These are phyloP conservation scores for Globisporangium nunn DNA, from an alignment of 352 stramenopile species.

Conservation along the genomic window DNA sequence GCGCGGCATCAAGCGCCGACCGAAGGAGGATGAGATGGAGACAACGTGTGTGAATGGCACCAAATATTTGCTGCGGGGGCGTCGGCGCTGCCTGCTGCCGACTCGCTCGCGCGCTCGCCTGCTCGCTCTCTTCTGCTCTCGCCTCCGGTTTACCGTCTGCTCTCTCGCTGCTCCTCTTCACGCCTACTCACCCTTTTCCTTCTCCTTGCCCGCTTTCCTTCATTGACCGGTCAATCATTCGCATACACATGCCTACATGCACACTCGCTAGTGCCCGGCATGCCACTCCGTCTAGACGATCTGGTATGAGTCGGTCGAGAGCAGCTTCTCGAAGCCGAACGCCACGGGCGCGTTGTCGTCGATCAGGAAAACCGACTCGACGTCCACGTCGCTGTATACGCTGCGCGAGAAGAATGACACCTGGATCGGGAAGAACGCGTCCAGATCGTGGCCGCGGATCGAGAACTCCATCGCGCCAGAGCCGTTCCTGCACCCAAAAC, in stretches of 20 bases:
- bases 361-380: constrained; percentile 68
- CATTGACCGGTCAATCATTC: neutral
- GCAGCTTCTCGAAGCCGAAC: constrained; percentile 84
- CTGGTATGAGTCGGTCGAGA: constrained; percentile 84
- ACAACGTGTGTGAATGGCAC: neutral
- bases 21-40: no score
- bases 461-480: constrained; percentile 75
- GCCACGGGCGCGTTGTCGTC: constrained; percentile 64
- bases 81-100: no score
- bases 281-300: constrained; percentile 69
- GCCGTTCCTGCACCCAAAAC: constrained; percentile 48
- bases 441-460: constrained; percentile 71
- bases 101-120: neutral
- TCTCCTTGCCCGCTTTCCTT: neutral
- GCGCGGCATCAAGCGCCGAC: neutral
- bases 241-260: neutral
- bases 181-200: neutral
- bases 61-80: neutral
- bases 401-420: constrained; percentile 86
- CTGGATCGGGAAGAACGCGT: constrained; percentile 84
- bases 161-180: neutral
- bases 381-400: constrained; percentile 81
- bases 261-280: neutral
- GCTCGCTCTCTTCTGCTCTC: neutral
- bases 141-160: neutral